Evolutionary conservation across 23 red algal genomes (phyloP).

Genomic region (Gracilaria domingensis): DNA sequence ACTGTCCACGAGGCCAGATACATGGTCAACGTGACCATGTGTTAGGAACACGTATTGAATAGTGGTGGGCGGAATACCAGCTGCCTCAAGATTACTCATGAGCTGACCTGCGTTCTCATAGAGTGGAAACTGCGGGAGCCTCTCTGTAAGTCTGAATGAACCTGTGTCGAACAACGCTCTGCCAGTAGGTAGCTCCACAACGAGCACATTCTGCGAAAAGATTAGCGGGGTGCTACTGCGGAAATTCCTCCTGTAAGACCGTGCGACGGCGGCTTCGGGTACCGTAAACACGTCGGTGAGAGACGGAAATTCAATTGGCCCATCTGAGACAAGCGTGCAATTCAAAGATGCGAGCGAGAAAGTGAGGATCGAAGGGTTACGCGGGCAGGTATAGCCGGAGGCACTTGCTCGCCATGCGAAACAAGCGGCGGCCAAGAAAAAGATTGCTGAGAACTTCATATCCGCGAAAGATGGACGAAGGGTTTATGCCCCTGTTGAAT

Average conservation of each 20-base stretch:
- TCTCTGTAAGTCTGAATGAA: not conserved
- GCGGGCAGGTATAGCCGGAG: not conserved
- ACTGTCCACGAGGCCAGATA: constrained; percentile 14
- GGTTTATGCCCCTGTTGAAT: too few relatives aligned
- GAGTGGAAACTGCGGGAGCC: constrained; percentile 32
- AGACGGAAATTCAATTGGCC: not conserved
- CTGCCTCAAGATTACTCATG: constrained; percentile 34
- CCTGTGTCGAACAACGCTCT: constrained; percentile 46
- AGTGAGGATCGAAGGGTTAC: not conserved
- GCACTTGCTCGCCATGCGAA: not conserved
- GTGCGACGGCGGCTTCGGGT: constrained; percentile 6
- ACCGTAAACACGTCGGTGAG: not conserved
- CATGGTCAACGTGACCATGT: constrained; percentile 53
- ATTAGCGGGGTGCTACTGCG: not conserved
- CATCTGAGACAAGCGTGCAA: constrained; percentile 15
- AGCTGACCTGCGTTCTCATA: constrained; percentile 21
- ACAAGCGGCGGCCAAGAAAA: not conserved
- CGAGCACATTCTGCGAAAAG: constrained; percentile 10
- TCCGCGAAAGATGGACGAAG: too few relatives aligned
- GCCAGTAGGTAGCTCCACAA: constrained; percentile 28
- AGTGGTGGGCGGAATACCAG: not conserved
- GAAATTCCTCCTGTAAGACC: constrained; percentile 38
- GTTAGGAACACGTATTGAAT: constrained; percentile 50
- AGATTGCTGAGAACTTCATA: not conserved
- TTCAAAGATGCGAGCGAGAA: constrained; percentile 2